Conservation (phyloP, 2,329 filamentous ascomycete genomes). For the Colletotrichum godetiae region DNA sequence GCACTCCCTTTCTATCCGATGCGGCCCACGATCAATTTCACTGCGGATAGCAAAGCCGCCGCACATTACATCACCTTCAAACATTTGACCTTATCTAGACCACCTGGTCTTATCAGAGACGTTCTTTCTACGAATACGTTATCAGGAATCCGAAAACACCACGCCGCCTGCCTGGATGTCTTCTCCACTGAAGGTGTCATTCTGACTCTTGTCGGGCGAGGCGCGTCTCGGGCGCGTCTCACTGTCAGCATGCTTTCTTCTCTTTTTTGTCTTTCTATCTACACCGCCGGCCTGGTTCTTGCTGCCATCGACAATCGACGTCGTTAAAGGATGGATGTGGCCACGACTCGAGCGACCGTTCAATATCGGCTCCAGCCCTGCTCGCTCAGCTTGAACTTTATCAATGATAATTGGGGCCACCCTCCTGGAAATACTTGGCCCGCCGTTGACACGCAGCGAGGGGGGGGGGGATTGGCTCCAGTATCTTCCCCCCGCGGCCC, state of each 20-base stretch:
- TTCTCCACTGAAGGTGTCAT: background rate
- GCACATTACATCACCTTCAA: conserved; percentile 2
- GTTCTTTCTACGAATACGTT: background rate
- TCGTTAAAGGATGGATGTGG: background rate
- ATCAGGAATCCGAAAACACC: background rate
- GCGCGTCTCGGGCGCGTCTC: conserved; percentile 32
- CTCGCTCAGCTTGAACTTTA: conserved; percentile 17
- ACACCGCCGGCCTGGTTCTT: background rate
- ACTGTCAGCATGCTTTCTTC: conserved; percentile 1
- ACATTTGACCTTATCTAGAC: background rate
- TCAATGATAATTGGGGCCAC: background rate
- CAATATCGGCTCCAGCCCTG: conserved; percentile 7
- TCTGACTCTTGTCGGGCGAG: background rate
- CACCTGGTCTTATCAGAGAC: conserved; percentile 5
- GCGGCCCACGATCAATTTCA: background rate
- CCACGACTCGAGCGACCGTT: conserved; percentile 24
- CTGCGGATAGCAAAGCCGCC: background rate
- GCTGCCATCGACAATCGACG: background rate
- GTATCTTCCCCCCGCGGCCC: conserved; percentile 3
- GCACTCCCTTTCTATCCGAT: background rate
- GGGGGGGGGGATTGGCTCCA: no score
- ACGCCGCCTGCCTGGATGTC: background rate
- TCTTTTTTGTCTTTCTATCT: background rate
- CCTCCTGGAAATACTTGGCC: background rate
- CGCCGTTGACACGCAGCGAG: conserved; percentile 27